Base-by-base conservation (phyloP, 192 early-diverging fungal species). In the Phycomyces blakesleeanus region DNA sequence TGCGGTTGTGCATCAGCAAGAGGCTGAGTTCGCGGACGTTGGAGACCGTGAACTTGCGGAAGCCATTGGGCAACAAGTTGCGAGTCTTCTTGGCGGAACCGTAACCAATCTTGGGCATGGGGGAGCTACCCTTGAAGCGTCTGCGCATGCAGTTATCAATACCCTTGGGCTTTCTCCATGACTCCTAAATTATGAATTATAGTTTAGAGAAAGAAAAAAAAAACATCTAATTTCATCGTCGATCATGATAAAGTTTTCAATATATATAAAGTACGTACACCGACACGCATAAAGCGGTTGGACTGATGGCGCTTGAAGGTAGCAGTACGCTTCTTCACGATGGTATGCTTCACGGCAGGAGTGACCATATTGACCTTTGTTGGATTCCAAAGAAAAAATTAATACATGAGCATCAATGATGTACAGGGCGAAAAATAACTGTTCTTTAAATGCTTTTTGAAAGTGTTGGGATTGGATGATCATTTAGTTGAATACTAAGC, bases 141-240 rank as follows among this genome's bases (percentile, higher is more conserved):
- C 97, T 85, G 71, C 97, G 95, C 65, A 96, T 94, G 62, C 91
- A 85, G 86, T 90, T 93, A 80, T 99, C 97, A 85, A 99, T 99
- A 98, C 97, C 97, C 83, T 90, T 93, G 73, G 97, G 97, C 81
- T 97, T 95, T 84, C 97, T 91, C 97, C 97, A 99, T 71, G 93
- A 92, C 73, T 87, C 87, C 91, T 94, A 83, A 55, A 59, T 58
- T 51, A 24, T 3, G n/a, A 54, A n/a, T 5, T 44, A 47, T 40
- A 18, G 14, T 51, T 25, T 14, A 20, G 51, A 18, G 14, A 20
- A 29, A 44, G n/a, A n/a, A n/a, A n/a, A n/a, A n/a, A n/a, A n/a
- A n/a, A n/a, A n/a, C n/a, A 16, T 15, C 25, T 22, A 34, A 18
- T 50, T 47, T 50, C 6, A 24, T 38, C 16, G 0, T 50, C n/a